Conservation (phyloP, 768 basidiomycete species). For the Termitomyces sp. region DNA sequence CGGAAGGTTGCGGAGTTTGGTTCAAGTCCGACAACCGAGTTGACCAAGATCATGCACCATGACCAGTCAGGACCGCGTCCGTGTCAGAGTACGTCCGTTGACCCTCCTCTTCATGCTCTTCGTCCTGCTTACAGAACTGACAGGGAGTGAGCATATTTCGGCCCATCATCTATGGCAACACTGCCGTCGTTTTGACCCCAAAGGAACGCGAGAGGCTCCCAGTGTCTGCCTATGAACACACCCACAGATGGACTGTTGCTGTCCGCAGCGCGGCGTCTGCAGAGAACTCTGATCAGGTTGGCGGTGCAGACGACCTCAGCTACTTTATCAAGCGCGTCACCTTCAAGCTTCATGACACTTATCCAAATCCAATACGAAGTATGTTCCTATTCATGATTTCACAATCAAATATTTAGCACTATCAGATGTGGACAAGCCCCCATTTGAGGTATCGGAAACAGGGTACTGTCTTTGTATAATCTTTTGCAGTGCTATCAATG, state of each 20-base stretch:
- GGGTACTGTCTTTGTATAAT: constrained; percentile 46
- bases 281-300: constrained; percentile 69
- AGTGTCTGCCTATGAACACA: constrained; percentile 64
- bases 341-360: constrained; percentile 97
- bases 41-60: constrained; percentile 25
- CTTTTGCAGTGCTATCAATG: neutral
- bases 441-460: constrained; percentile 94
- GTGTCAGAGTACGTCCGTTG: constrained; percentile 60
- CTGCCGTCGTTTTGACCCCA: constrained; percentile 68
- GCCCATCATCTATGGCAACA: constrained; percentile 95
- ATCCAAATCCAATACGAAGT: constrained; percentile 88
- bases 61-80: constrained; percentile 57
- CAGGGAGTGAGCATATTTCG: constrained; percentile 86
- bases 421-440: constrained; percentile 84
- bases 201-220: constrained; percentile 52
- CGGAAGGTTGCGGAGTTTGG: constrained; percentile 41
- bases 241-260: constrained; percentile 95
- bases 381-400: constrained; percentile 22
- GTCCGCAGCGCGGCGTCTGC: constrained; percentile 82
- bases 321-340: constrained; percentile 95
- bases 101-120: constrained; percentile 5
- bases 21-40: constrained; percentile 23
- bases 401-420: constrained; percentile 1
- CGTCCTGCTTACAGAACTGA: constrained; percentile 9
- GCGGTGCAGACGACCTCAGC: constrained; percentile 84